A percentile compares a stretch with the other conserved stretches of the same genome.
Conservation (phyloP, 2,329 filamentous ascomycete genomes). For the Ascochyta fabae region DNA sequence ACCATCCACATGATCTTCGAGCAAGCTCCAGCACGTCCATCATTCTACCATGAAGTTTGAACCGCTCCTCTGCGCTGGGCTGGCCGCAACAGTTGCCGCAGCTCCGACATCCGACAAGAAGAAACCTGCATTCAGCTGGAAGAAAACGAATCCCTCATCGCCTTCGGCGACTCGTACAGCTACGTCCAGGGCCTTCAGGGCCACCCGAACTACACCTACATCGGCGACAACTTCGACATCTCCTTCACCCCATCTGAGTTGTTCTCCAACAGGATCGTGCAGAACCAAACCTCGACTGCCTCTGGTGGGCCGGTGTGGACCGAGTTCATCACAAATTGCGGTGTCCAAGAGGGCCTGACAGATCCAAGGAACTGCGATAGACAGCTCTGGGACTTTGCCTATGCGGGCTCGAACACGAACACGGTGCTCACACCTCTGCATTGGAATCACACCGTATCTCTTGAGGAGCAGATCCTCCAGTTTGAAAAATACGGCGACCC, state of each 20-base stretch:
- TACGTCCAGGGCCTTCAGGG: constrained; percentile 62
- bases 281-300: constrained; percentile 57
- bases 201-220: constrained; percentile 60
- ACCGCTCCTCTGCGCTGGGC: not conserved
- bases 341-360: constrained; percentile 52
- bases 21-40: not conserved
- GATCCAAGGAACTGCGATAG: constrained; percentile 53
- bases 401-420: constrained; percentile 60
- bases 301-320: constrained; percentile 64
- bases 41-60: constrained; percentile 19
- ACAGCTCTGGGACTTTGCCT: constrained; percentile 65
- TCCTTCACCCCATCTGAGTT: constrained; percentile 54
- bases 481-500: constrained; percentile 56
- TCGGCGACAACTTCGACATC: constrained; percentile 59
- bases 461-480: constrained; percentile 59
- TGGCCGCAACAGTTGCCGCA: constrained; percentile 3
- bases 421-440: constrained; percentile 53
- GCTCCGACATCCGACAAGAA: not conserved
- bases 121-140: constrained; percentile 24
- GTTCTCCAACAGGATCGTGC: constrained; percentile 58
- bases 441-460: constrained; percentile 57
- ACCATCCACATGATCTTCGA: not conserved
- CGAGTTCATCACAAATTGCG: constrained; percentile 61
- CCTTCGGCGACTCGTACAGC: constrained; percentile 61
- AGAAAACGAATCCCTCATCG: constrained; percentile 40